Base-by-base conservation (phyloP, 1,139 yeast genomes). In the Kluyveromyces sp. region DNA sequence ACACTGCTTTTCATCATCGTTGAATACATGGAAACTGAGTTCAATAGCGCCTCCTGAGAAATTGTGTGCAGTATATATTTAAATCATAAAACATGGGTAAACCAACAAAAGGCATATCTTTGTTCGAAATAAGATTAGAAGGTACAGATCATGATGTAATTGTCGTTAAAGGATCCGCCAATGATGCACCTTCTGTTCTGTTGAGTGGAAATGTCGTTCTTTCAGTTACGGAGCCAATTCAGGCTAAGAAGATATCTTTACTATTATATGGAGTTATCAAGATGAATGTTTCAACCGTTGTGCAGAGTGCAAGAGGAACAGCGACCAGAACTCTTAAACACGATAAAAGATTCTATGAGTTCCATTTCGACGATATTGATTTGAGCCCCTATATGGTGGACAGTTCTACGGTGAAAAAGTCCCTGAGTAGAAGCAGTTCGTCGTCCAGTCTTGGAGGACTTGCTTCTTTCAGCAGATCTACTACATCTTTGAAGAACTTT, bases 61-160 rank as follows among this genome's bases (percentile, higher is more conserved):
- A 15, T 15, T 15, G 21, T 15, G 21, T 15, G 21, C 21, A 15
- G 21, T 15, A 15, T 15, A 15, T 15, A 15, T 15, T 15, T 15
- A 15, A 35, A 25, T 21, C 27, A 21, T 7, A n/a, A 15, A 40
- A 21, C 7, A 41, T 41, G 43, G 38, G 50, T n/a, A 53, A 51
- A 42, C 34, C 54, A 26, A 34, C 50, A 10, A 55, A 51, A 41
- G 56, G 54, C 26, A 60, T 64, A 2, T 43, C 60, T 6, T 48
- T 63, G 8, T 61, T 61, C 48, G 65, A 61, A 43, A 57, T 59
- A 3, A 54, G 65, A 40, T 53, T 68, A 52, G 75, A 77, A 46
- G 79, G 86, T 41, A 68, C 76, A 10, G 94, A 86, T 42, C 83
- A 82, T 53, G 95, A 89, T 60, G 94, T 89, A 5, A 68, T 92